Conservation (phyloP, 495 filamentous ascomycete species). For the Hypomontagnella submonticulosa region DNA sequence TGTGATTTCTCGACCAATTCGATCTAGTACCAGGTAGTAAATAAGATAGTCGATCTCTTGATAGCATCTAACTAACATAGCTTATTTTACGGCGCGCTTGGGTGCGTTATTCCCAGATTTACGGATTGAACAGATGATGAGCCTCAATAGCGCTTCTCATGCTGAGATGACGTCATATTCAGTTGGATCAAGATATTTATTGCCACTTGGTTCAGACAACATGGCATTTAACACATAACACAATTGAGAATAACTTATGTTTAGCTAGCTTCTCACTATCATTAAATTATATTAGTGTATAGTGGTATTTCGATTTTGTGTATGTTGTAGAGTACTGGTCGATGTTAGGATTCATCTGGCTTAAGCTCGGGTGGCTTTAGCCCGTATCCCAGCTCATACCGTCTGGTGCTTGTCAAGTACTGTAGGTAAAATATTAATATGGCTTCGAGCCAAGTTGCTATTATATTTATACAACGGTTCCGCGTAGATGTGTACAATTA, state of each 20-base stretch:
- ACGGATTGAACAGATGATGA: background rate
- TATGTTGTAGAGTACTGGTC: no score
- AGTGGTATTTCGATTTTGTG: no score
- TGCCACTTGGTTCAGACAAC: no score
- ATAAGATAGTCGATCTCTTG: background rate
- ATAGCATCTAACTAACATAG: constrained; percentile 5
- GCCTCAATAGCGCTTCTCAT: background rate
- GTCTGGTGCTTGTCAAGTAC: background rate
- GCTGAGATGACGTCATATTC: constrained; percentile 8
- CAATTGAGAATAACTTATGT: no score
- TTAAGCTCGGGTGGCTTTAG: no score
- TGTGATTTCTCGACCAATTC: constrained; percentile 1
- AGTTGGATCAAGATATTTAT: background rate
- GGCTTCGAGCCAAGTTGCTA: constrained; percentile 11
- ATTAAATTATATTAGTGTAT: no score
- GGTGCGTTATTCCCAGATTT: background rate
- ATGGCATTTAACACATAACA: no score
- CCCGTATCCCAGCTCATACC: no score
- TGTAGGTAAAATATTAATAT: background rate
- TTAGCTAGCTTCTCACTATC: no score
- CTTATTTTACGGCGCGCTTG: constrained; percentile 19
- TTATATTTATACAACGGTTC: constrained; percentile 26
- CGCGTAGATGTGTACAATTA: constrained; percentile 30
- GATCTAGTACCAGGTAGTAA: background rate
- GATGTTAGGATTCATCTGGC: no score